Evolutionary conservation across 352 stramenopile genomes (phyloP).

Genomic region (Phytophthora multivora): DNA sequence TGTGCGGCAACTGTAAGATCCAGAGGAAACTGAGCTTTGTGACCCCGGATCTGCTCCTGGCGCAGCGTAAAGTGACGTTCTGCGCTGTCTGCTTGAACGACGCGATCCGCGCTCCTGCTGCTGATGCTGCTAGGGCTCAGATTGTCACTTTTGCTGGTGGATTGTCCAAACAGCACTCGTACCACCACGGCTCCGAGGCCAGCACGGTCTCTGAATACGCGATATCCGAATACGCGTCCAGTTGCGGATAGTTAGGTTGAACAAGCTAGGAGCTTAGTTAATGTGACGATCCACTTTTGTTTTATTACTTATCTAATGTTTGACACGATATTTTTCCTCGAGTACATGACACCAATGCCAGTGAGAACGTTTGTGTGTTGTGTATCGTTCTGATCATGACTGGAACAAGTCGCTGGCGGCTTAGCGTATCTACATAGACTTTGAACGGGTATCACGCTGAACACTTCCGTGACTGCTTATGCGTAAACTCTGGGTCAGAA

Average conservation of each 20-base stretch:
- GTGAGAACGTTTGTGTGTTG: too few relatives aligned
- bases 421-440: neutral
- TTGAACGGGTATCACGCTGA: neutral
- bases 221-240: conserved; percentile 33
- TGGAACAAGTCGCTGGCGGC: too few relatives aligned
- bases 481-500: conserved; percentile 5
- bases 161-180: conserved; percentile 22
- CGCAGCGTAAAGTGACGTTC: conserved; percentile 38
- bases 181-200: conserved; percentile 26
- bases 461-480: neutral
- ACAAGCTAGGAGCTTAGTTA: too few relatives aligned
- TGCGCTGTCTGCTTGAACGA: conserved; percentile 39
- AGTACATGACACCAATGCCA: too few relatives aligned
- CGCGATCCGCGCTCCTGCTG: conserved; percentile 22
- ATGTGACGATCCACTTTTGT: neutral
- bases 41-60: conserved; percentile 34
- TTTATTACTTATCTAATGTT: neutral
- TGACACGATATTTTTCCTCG: too few relatives aligned
- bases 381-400: too few relatives aligned
- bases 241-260: neutral
- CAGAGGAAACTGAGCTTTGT: conserved; percentile 43
- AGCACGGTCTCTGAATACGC: conserved; percentile 37
- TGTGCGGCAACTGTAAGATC: conserved; percentile 39
- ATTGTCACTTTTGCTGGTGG: conserved; percentile 15
- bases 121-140: conserved; percentile 30